These are phyloP conservation scores for Curvularia spicifera DNA, from an alignment of 2,329 filamentous ascomycete genomes.

Conservation along the genomic window DNA sequence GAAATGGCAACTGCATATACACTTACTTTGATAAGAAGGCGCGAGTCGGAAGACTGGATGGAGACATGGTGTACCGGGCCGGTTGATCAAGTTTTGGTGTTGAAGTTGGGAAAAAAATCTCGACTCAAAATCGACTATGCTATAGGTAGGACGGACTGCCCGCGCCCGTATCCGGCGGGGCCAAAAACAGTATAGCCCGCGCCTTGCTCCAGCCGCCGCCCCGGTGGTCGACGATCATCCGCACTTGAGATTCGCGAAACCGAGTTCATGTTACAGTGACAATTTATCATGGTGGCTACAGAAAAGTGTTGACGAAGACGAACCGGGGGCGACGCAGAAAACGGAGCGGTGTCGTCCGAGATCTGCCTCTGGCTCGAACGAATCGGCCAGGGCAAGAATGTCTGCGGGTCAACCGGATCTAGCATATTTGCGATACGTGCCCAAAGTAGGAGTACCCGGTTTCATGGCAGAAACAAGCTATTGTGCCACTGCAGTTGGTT, in stretches of 20 bases:
- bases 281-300: neutral
- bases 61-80: neutral
- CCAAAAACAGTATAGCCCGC: neutral
- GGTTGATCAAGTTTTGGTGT: neutral
- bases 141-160: neutral
- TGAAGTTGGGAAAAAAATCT: neutral
- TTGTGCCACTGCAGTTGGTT: neutral
- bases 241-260: constrained; percentile 16
- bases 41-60: neutral
- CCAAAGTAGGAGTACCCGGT: neutral
- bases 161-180: neutral
- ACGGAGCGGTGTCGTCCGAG: constrained; percentile 1
- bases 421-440: neutral
- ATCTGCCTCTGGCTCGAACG: neutral
- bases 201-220: neutral
- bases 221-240: constrained; percentile 13
- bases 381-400: neutral
- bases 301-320: neutral
- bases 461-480: neutral
- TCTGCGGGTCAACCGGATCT: neutral
- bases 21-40: neutral
- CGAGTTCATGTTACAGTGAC: constrained; percentile 13
- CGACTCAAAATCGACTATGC: neutral
- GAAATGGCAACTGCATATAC: neutral
- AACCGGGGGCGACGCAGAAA: neutral